Evolutionary conservation across 202 grass and related monocot genomes (phyloP).

Genomic region (Saccharum hybrid): DNA sequence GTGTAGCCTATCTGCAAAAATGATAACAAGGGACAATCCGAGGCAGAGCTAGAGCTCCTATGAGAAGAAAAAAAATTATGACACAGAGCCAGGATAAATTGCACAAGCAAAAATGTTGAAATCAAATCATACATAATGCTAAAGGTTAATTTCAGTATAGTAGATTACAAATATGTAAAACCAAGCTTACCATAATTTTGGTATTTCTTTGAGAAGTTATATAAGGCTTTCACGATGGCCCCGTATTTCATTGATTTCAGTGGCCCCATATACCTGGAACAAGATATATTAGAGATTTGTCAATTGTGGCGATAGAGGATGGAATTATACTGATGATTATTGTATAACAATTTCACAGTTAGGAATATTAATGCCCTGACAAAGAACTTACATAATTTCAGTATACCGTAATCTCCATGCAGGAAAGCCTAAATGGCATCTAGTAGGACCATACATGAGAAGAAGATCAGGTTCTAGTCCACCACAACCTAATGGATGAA

Average conservation of each 20-base stretch:
- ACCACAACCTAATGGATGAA: slow-evolving; percentile 56
- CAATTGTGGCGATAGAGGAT: slow-evolving; percentile 26
- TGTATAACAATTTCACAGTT: neutral
- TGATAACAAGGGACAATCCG: neutral
- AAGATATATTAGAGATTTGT: slow-evolving; percentile 13
- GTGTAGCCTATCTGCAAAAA: neutral
- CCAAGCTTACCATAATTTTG: slow-evolving; percentile 80
- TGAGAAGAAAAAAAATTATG: neutral
- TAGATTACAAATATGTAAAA: slow-evolving; percentile 14
- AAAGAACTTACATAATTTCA: slow-evolving; percentile 85
- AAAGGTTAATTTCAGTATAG: neutral
- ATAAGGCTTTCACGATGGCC: slow-evolving; percentile 70
- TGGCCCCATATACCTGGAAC: slow-evolving; percentile 84
- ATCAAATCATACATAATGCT: neutral
- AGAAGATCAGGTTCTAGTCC: slow-evolving; percentile 77
- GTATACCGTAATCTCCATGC: slow-evolving; percentile 94
- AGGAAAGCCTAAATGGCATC: slow-evolving; percentile 93
- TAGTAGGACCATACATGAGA: slow-evolving; percentile 69
- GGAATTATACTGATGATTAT: neutral
- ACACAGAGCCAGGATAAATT: neutral
- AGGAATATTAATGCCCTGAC: slow-evolving; percentile 33
- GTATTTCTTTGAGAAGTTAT: slow-evolving; percentile 88
- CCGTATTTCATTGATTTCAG: slow-evolving; percentile 76
- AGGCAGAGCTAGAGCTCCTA: neutral
- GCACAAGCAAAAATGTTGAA: neutral